phyloP scores from a whole-genome alignment of 495 filamentous ascomycete species.

The Cudoniella acicularis region DNA sequence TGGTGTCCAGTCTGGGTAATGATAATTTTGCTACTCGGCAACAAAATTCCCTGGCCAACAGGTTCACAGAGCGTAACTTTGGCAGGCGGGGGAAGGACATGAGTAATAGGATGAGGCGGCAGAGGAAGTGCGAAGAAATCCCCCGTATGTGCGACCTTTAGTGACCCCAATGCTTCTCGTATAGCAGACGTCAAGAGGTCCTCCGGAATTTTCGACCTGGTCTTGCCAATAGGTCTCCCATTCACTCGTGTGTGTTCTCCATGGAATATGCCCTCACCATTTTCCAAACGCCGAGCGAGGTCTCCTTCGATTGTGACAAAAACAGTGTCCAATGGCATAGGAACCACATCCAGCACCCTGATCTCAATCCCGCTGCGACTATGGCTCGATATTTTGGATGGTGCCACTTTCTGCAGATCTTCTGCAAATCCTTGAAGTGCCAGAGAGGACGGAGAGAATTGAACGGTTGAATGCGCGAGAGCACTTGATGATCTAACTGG shows the following conservation, averaged over 20 bases:
- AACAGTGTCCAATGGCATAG: constrained; percentile 74
- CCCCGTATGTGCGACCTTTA: constrained; percentile 75
- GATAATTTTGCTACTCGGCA: constrained; percentile 65
- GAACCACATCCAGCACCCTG: constrained; percentile 72
- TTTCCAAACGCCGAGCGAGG: constrained; percentile 52
- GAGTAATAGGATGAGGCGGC: constrained; percentile 84
- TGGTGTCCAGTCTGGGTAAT: constrained; percentile 53
- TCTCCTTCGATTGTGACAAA: constrained; percentile 83
- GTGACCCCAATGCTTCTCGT: constrained; percentile 62
- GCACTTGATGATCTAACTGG: constrained; percentile 62
- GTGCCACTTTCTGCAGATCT: constrained; percentile 53
- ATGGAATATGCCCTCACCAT: constrained; percentile 55
- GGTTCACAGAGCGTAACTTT: constrained; percentile 71
- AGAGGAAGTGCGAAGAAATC: constrained; percentile 81
- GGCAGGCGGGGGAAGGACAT: constrained; percentile 76
- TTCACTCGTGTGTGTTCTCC: constrained; percentile 35
- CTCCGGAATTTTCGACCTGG: constrained; percentile 45
- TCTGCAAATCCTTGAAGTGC: constrained; percentile 74
- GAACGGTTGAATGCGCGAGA: constrained; percentile 68
- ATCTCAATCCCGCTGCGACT: constrained; percentile 69
- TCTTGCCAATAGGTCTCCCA: constrained; percentile 14
- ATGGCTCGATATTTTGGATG: constrained; percentile 60
- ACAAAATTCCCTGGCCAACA: constrained; percentile 80
- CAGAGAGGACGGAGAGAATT: constrained; percentile 76
- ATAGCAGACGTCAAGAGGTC: constrained; percentile 72